Evolutionary conservation across 495 filamentous ascomycete genomes (phyloP), one percentile per base, ranked within the genome.

Genomic region (Beverwykella pulmonaria): DNA sequence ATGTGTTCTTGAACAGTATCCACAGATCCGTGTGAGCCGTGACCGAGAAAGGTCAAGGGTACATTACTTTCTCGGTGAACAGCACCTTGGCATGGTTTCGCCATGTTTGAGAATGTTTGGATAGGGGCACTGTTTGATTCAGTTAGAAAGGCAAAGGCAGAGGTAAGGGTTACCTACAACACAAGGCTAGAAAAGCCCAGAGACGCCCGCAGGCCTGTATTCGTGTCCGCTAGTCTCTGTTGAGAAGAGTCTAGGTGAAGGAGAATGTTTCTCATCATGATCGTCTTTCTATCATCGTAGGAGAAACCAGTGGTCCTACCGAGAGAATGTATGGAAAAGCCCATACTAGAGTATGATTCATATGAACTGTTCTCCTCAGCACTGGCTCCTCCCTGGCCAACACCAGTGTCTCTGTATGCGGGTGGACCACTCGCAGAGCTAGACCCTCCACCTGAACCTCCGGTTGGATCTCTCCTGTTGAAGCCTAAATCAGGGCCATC

Each of bases 11-110:
- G 60, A 7, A 69, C 61, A 20, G 36, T 53, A 29, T 69, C 67
- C 5, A 69, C 67, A 41, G 22, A 55, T 20, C 67, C 67, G 47
- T 69, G 53, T 20, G 67, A 36, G 2, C 67, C 67, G 30, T 46
- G 53, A 2, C 67, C 67, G n/a, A 69, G 60, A 22, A 56, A 53
- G n/a, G 59, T 36, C 22, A 68, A 29, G 12, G 26, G 26, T 20
- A 14, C 8, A 44, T 14, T 14, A n/a, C 6, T 9, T 15, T 44
- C 8, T 44, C 17, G 39, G 17, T n/a, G 17, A 9, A 2, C 3
- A 15, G 17, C 3, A 15, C 39, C 8, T 44, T 44, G 39, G 8
- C 2, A 10, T 44, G 39, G 6, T 3, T 44, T n/a, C 17, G 39
- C 15, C 3, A n/a, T n/a, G 15, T 14, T n/a, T 7, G 39, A n/a